Base-by-base conservation (phyloP, 2,329 filamentous ascomycete species). In the Fusarium paranaense region DNA sequence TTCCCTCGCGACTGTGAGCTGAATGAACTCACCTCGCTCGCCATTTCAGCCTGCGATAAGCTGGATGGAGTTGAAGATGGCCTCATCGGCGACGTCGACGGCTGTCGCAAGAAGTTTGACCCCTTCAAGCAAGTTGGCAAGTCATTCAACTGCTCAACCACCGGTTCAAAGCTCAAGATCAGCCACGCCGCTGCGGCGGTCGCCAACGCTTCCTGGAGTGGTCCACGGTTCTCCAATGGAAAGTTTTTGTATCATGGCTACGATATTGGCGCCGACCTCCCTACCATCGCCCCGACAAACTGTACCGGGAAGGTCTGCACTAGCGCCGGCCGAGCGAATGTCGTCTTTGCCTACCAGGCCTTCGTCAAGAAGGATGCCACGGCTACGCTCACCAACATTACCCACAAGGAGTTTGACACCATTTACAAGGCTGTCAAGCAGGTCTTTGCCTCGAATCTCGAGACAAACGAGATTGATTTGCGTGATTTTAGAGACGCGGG, bases 1-100 rank as follows among this genome's bases (percentile, higher is more conserved):
- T 62, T 67, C 5, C 70, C 70, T 4, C 38, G n/a, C 9, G 47
- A 59, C n/a, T 72, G 67, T 6, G 70, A 72, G 25, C 32, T 72
- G 8, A 54, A 50, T 5, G 40, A 37, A 20, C 45, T 72, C 5
- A 70, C 42, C 2, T 50, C 52, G 4, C 38, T 59, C 10, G 64
- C 57, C 11, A 42, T 66, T 20, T 54, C 33, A 10, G 25, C 20
- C 3, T 66, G 64, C 6, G 64, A 66, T 35, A 16, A 13, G 40
- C 14, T 66, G 7, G 64, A 66, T 37, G 45, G 57, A 2, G 45
- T 66, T 14, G 22, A 40, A 9, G 64, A 66, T 42, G 57, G 64
- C 1, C 18, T 47, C 20, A 66, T 66, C 16, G 27, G 25, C 11
- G 57, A 66, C 5, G 14, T n/a, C 10, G 57, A 60, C 14, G 27